Percentiles rank a stretch among this genome's conserved stretches.
These are phyloP conservation scores for Phytophthora aleatoria DNA, from an alignment of 352 stramenopile species.

Conservation along the genomic window DNA sequence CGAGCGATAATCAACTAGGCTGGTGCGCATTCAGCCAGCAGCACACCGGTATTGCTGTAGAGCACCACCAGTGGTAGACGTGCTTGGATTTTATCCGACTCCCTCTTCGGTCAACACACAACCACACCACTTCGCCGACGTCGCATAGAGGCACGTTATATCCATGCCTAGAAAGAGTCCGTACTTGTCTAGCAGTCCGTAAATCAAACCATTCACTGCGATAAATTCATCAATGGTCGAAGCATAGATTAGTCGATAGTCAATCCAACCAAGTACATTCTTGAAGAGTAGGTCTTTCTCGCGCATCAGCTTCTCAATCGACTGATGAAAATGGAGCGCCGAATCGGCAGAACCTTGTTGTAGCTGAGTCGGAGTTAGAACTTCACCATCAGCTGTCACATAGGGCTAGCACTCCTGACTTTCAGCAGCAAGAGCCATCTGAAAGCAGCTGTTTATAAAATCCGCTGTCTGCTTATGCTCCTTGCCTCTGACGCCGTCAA, in stretches of 20 bases:
- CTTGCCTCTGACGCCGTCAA: slow-evolving; percentile 5
- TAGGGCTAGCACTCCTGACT: slow-evolving; percentile 2
- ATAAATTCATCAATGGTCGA: neutral
- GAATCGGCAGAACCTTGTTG: neutral
- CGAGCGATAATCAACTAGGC: neutral
- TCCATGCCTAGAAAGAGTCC: neutral
- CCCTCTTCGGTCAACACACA: neutral
- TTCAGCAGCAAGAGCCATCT: neutral
- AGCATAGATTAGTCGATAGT: neutral
- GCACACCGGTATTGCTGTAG: neutral
- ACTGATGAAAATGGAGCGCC: neutral
- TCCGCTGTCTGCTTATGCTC: slow-evolving; percentile 13
- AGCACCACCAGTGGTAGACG: neutral
- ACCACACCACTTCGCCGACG: neutral
- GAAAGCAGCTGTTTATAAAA: slow-evolving; percentile 14
- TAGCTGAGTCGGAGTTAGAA: neutral
- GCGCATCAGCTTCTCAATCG: neutral
- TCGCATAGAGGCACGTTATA: neutral
- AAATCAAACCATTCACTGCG: neutral
- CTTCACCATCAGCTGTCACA: neutral
- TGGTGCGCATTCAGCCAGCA: neutral
- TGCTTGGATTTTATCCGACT: neutral
- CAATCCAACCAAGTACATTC: neutral
- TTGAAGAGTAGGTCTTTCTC: neutral
- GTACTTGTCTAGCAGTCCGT: neutral